phyloP scores from a whole-genome alignment of 192 early-diverging fungal species.

The Anaeromyces robustus region DNA sequence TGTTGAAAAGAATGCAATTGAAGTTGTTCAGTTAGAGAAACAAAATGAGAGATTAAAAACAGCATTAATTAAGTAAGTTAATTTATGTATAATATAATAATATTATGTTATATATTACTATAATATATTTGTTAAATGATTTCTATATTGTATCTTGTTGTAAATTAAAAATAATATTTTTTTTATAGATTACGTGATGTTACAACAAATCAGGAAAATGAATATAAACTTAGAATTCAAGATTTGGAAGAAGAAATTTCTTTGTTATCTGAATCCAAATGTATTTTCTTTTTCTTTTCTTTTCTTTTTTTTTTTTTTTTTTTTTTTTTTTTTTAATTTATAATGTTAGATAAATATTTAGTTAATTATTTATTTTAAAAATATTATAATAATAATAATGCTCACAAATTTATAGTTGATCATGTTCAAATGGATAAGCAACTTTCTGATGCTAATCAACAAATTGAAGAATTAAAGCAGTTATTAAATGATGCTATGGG shows the following conservation, averaged over 20 bases:
- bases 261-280: conserved; percentile 34
- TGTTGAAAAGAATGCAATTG: conserved; percentile 16
- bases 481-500: conserved; percentile 65
- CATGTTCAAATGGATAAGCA: conserved; percentile 33
- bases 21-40: conserved; percentile 47
- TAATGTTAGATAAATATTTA: too few relatives aligned
- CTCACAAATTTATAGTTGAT: conserved; percentile 14
- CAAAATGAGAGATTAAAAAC: conserved; percentile 83
- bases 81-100: too few relatives aligned
- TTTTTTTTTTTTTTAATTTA: too few relatives aligned
- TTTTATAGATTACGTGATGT: conserved; percentile 53
- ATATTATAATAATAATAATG: too few relatives aligned
- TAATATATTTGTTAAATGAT: too few relatives aligned
- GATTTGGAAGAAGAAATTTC: conserved; percentile 53
- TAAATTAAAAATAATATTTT: background rate
- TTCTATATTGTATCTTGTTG: too few relatives aligned
- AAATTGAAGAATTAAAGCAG: conserved; percentile 69
- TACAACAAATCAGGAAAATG: conserved; percentile 50
- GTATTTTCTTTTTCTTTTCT: too few relatives aligned
- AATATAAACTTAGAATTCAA: conserved; percentile 41
- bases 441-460: conserved; percentile 42
- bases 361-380: too few relatives aligned
- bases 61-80: conserved; percentile 51
- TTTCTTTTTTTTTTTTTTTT: too few relatives aligned
- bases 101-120: too few relatives aligned